Evolutionary conservation across 73 alveolate species (phyloP).

Genomic region (Stentor coeruleus): DNA sequence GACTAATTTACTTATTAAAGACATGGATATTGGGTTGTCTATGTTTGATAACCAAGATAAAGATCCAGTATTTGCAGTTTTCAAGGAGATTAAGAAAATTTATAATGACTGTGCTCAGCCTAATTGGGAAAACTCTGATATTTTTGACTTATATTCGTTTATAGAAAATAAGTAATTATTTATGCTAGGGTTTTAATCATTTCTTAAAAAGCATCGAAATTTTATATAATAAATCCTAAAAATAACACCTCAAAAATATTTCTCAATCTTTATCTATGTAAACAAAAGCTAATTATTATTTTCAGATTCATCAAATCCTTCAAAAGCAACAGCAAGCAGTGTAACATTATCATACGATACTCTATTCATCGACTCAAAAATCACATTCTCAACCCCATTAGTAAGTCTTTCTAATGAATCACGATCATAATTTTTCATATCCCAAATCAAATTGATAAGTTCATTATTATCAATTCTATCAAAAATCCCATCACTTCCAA

Average conservation of each 20-base stretch:
- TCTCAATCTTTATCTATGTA: too few relatives aligned
- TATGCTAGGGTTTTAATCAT: too few relatives aligned
- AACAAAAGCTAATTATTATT: too few relatives aligned
- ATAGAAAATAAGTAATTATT: not conserved
- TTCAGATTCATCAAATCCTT: too few relatives aligned
- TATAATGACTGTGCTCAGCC: not conserved
- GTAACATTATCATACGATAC: not conserved
- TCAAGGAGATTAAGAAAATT: not conserved
- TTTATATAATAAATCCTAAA: too few relatives aligned
- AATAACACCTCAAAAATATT: too few relatives aligned
- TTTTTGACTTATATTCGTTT: not conserved
- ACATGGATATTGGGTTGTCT: slow-evolving; percentile 15
- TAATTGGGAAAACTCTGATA: slow-evolving; percentile 6
- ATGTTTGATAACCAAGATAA: not conserved
- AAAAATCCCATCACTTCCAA: slow-evolving; percentile 92
- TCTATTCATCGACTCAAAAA: not conserved
- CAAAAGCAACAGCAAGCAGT: not conserved
- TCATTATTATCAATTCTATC: slow-evolving; percentile 92
- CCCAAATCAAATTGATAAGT: slow-evolving; percentile 68
- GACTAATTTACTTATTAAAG: not conserved
- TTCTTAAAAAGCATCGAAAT: too few relatives aligned
- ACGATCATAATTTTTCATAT: not conserved
- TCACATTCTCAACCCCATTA: slow-evolving; percentile 6
- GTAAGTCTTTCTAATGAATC: not conserved
- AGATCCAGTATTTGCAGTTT: not conserved